Evolutionary conservation across 345 rosid species (phyloP).

Genomic region (Corymbia maculata): DNA sequence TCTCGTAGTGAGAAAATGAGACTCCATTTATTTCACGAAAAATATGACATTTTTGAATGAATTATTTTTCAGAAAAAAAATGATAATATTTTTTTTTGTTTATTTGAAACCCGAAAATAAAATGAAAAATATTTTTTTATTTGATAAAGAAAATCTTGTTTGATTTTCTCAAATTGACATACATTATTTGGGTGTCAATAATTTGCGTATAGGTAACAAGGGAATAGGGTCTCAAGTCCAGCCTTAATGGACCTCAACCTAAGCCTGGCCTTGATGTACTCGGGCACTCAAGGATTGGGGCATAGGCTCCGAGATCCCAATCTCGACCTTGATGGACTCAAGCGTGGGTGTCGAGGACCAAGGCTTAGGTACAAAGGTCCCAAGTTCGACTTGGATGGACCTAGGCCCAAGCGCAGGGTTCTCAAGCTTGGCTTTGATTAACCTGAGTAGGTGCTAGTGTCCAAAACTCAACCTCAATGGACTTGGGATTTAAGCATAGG

Average conservation of each 20-base stretch:
- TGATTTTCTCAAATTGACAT: background rate
- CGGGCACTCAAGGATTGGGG: background rate
- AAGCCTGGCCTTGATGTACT: fast-evolving
- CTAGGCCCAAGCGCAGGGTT: fast-evolving
- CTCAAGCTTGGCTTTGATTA: background rate
- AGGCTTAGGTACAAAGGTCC: background rate
- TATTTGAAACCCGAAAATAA: too few species aligned
- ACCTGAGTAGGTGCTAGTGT: fast-evolving
- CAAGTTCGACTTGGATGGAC: fast-evolving
- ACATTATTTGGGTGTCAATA: fast-evolving
- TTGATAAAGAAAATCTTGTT: too few species aligned
- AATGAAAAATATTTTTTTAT: too few species aligned
- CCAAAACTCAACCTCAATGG: background rate
- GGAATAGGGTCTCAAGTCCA: background rate
- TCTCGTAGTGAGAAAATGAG: background rate
- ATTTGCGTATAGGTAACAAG: background rate
- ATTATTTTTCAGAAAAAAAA: too few species aligned
- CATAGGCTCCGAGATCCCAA: background rate
- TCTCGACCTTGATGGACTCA: background rate
- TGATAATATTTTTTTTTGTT: too few species aligned
- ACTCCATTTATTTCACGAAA: too few species aligned
- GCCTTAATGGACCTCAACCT: fast-evolving
- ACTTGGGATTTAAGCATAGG: fast-evolving
- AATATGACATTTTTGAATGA: background rate
- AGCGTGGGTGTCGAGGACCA: background rate